A percentile compares a stretch with the other conserved stretches of the same genome.
phyloP scores from a whole-genome alignment of 2,329 filamentous ascomycete species.

The Colletotrichum tropicicola region DNA sequence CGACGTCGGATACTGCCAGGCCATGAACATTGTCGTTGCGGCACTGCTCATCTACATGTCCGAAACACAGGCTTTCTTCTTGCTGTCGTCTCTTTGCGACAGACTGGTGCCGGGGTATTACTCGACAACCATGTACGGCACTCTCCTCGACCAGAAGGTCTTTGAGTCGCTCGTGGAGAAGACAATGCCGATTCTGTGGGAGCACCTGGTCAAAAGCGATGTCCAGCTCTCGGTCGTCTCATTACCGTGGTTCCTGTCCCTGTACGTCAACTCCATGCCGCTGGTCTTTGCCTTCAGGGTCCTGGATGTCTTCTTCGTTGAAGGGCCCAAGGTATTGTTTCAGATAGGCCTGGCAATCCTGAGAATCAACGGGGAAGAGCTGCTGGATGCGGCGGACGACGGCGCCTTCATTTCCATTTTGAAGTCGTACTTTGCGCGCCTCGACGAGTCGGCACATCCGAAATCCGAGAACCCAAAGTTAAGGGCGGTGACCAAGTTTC shows the following conservation, averaged over 20 bases:
- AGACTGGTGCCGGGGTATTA: slow-evolving; percentile 96
- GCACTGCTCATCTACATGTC: slow-evolving; percentile 99
- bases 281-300: slow-evolving; percentile 97
- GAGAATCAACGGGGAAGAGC: slow-evolving; percentile 94
- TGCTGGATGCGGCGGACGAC: slow-evolving; percentile 92
- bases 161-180: slow-evolving; percentile 98
- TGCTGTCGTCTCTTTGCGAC: slow-evolving; percentile 91
- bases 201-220: slow-evolving; percentile 95
- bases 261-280: slow-evolving; percentile 99
- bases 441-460: slow-evolving; percentile 96
- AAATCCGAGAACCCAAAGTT: slow-evolving; percentile 96
- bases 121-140: slow-evolving; percentile 99
- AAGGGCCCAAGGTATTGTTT: slow-evolving; percentile 96
- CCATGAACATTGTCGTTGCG: slow-evolving; percentile 99
- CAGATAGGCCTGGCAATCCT: slow-evolving; percentile 97
- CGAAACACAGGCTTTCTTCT: slow-evolving; percentile 93
- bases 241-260: slow-evolving; percentile 94
- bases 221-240: slow-evolving; percentile 98
- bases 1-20: slow-evolving; percentile 97
- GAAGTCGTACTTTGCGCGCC: slow-evolving; percentile 90
- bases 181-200: slow-evolving; percentile 98
- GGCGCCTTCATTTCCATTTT: slow-evolving; percentile 96
- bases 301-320: slow-evolving; percentile 96
- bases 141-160: slow-evolving; percentile 93
- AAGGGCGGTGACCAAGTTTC: slow-evolving; percentile 92